Percentiles rank a stretch among this genome's conserved stretches.
phyloP scores from a whole-genome alignment of 768 basidiomycete species.

The Sporobolomyces roseus region DNA sequence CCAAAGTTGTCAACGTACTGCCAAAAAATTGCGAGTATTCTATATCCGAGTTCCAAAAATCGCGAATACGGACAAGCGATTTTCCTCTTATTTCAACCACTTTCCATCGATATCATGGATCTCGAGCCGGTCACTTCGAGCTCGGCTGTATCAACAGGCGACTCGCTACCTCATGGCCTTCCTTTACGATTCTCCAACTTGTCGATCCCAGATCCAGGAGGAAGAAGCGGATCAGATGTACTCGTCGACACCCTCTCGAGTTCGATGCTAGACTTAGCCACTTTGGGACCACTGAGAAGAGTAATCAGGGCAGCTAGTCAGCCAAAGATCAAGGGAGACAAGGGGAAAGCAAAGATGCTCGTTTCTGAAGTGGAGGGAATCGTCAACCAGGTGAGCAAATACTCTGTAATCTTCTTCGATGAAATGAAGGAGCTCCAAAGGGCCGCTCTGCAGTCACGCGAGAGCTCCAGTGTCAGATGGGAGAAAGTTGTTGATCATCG shows the following conservation, averaged over 20 bases:
- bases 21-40: too few relatives aligned
- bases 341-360: slow-evolving; percentile 8
- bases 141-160: neutral
- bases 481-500: neutral
- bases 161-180: slow-evolving; percentile 21
- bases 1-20: too few relatives aligned
- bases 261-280: slow-evolving; percentile 15
- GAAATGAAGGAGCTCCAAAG: neutral
- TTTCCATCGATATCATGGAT: neutral
- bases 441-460: neutral
- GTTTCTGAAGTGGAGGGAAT: slow-evolving; percentile 30
- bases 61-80: too few relatives aligned
- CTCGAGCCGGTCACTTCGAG: slow-evolving; percentile 1
- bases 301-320: neutral
- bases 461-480: neutral
- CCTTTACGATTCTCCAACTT: slow-evolving; percentile 35
- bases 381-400: slow-evolving; percentile 34
- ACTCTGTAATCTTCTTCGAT: neutral
- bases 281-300: slow-evolving; percentile 22
- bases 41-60: too few relatives aligned
- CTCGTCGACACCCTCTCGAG: slow-evolving; percentile 23
- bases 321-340: neutral
- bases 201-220: slow-evolving; percentile 26
- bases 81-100: too few relatives aligned
- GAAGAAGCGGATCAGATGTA: slow-evolving; percentile 15